Evolutionary conservation across 2,329 filamentous ascomycete species (phyloP), one percentile per base, ranked within the genome.

Genomic region (Calonectria hongkongensis): DNA sequence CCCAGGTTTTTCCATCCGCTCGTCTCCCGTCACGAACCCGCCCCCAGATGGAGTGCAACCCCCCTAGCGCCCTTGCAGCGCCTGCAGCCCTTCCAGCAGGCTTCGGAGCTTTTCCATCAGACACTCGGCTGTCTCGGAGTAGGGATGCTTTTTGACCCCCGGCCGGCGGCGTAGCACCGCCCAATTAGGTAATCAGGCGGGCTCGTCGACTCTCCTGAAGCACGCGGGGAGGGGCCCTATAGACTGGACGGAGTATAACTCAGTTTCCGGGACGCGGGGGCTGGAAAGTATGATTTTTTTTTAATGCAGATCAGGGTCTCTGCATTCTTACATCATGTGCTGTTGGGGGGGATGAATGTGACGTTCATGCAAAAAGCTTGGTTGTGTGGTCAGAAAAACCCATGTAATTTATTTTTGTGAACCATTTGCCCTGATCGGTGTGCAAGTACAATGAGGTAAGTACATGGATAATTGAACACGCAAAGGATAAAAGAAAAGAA

Each of bases 1-100:
- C 66, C 27, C 54, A 33, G 66, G 65, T 67, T 79, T 77, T 79
- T 78, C 77, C 77, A 74, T 79, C 77, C 75, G 43, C 47, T 76
- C 48, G 71, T 47, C 25, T 33, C 21, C 39, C 54, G 54, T 27
- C 36, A n/a, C 33, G 15, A 27, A 41, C 54, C 54, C 54, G 54
- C 36, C 54, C n/a, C 54, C 54, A 60, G 54, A 41, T 27, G 54
- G 54, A 60, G 54, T 60, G 54, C 54, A 41, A 60, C 54, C 54
- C 54, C n/a, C 13, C 10, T 36, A 1, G 30, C 30, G 30, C 27
- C 45, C 54, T n/a, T 30, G 51, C 30, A 56, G 30, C 51, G 3
- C 27, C 12, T 30, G 51, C 30, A 56, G 30, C 51, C 3, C 27
- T 18, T 36, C 12, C 13, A 39, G 33, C 54, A 27, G 33, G 7